A percentile compares a stretch with the other conserved stretches of the same genome.
Conservation (phyloP, 2,329 filamentous ascomycete genomes). For the Fusarium nurragi region DNA sequence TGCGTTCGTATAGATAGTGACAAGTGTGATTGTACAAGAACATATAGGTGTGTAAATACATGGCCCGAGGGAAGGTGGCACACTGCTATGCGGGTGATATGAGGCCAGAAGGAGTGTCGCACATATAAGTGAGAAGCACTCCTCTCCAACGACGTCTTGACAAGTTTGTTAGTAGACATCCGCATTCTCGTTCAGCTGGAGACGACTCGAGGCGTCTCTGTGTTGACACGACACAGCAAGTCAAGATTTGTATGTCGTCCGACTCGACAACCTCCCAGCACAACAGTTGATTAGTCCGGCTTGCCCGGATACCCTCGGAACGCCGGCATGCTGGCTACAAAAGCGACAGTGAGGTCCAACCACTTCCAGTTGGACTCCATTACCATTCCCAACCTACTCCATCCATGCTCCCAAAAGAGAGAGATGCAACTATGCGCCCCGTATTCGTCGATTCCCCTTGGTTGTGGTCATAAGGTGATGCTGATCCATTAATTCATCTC, state of each 20-base stretch:
- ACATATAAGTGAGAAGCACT: constrained; percentile 20
- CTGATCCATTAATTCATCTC: constrained; percentile 39
- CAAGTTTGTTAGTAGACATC: background rate
- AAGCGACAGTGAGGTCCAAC: constrained; percentile 34
- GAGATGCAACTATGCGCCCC: constrained; percentile 25
- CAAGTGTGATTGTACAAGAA: constrained; percentile 34
- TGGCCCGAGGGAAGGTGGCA: constrained; percentile 29
- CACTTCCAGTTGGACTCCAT: constrained; percentile 25
- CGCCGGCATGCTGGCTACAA: constrained; percentile 35
- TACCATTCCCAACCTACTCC: constrained; percentile 15
- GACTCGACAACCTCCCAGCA: constrained; percentile 2
- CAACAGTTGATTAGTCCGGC: constrained; percentile 25
- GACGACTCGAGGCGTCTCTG: background rate
- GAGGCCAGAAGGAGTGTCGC: constrained; percentile 14
- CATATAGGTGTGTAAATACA: constrained; percentile 34
- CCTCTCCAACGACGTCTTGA: background rate
- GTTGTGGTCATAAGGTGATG: constrained; percentile 37
- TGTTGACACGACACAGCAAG: constrained; percentile 4
- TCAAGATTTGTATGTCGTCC: background rate
- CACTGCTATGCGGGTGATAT: constrained; percentile 16
- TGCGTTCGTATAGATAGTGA: constrained; percentile 28
- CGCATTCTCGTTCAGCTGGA: background rate
- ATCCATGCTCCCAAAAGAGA: constrained; percentile 16
- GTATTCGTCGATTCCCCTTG: constrained; percentile 10
- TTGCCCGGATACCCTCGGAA: constrained; percentile 21